Base-by-base conservation (phyloP, 495 filamentous ascomycete genomes). In the Penicillium taxi region DNA sequence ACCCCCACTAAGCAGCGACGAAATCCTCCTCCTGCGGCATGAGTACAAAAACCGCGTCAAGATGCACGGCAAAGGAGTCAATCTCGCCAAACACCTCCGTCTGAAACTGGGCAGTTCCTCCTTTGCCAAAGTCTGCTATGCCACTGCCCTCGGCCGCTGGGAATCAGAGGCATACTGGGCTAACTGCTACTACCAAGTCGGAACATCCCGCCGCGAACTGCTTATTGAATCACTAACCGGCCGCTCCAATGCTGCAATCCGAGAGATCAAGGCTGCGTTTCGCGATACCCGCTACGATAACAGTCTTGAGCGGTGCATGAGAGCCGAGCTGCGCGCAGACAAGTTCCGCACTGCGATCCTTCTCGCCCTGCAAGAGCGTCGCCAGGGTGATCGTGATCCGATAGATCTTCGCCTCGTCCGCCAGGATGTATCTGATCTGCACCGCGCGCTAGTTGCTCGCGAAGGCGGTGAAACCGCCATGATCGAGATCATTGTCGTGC, bases 91-190 rank as follows among this genome's bases (percentile, higher is more conserved):
- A 58, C 91, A 96, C 66, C 84, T 96, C 53, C 90, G 91, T 34
- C 47, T 76, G 25, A 78, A 77, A 28, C 72, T 82, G 6, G 75
- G 81, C 9, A 77, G 80, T 48, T 86, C 86, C 50, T 47, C 61
- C 36, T 81, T 96, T 39, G 87, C 86, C 61, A 96, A 96, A 58
- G 80, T 82, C 7, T 83, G 78, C 50, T 96, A 95, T 55, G 83
- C 86, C 4, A 87, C 84, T 5, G 90, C 91, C 7, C 76, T 96
- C 1, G 91, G 93, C 2, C 71, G 77, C 29, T 98, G 86, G 82
- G 91, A 96, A 65, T 80, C 76, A 35, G 91, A 98, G 58, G 89
- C 85, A 1, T 96, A 91, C 69, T 98, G 91, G 86, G 90, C 93
- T 29, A 98, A 96, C 52, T 94, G 85, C 61, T 98, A 89, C 80